Conservation (phyloP, 2,329 filamentous ascomycete species). For the Penicillium oxalicum region DNA sequence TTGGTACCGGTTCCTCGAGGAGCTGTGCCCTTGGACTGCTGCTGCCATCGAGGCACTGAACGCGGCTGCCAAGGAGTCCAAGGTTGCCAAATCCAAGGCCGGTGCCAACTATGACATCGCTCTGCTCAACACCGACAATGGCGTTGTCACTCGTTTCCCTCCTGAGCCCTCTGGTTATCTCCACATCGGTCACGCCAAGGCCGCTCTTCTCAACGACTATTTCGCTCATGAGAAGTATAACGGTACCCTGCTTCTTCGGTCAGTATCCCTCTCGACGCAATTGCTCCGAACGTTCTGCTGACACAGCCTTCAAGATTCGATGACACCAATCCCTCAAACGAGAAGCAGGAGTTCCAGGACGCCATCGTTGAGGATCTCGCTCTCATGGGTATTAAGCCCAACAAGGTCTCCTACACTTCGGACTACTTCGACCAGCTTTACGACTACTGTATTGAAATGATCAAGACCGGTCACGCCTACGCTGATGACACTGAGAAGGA, state of each 20-base stretch:
- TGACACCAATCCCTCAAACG: constrained; percentile 94
- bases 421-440: constrained; percentile 95
- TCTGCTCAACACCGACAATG: constrained; percentile 75
- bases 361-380: constrained; percentile 86
- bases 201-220: constrained; percentile 89
- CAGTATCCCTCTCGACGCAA: neutral
- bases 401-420: constrained; percentile 80
- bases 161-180: constrained; percentile 94
- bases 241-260: constrained; percentile 77
- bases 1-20: constrained; percentile 84
- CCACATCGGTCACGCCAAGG: constrained; percentile 94
- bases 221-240: constrained; percentile 92
- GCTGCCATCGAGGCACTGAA: constrained; percentile 64
- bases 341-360: constrained; percentile 95
- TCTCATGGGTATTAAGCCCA: constrained; percentile 86
- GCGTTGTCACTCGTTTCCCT: constrained; percentile 85
- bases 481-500: constrained; percentile 91
- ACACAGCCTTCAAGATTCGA: constrained; percentile 55
- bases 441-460: constrained; percentile 74
- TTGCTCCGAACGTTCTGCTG: neutral
- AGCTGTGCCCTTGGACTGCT: constrained; percentile 70
- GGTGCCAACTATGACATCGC: constrained; percentile 86
- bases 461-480: constrained; percentile 82
- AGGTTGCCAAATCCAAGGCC: constrained; percentile 63
- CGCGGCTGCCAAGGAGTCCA: constrained; percentile 63